These are phyloP conservation scores for Wickerhamomyces xylosicus DNA, from an alignment of 805 yeast genomes.

Conservation along the genomic window DNA sequence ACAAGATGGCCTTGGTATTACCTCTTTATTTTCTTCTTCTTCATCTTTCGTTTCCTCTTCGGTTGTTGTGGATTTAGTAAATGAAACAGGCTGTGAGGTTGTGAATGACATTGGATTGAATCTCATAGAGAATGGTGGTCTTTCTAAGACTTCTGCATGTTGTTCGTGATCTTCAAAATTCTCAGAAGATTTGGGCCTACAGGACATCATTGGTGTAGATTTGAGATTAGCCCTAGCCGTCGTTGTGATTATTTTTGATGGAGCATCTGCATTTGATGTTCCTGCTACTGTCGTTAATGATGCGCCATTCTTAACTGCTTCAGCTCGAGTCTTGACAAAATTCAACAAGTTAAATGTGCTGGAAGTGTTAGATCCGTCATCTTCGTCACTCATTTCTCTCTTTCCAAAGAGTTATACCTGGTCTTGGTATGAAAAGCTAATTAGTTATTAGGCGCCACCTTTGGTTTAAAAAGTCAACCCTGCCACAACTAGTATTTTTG, in stretches of 20 bases:
- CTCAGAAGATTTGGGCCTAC: background rate
- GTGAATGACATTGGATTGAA: constrained; percentile 2
- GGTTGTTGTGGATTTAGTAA: background rate
- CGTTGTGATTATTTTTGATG: too few species aligned
- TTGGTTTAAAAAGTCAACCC: too few species aligned
- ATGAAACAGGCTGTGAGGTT: background rate
- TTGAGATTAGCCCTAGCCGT: background rate
- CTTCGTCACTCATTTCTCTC: background rate
- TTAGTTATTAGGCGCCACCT: too few species aligned
- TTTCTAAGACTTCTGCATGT: constrained; percentile 10
- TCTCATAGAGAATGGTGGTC: background rate
- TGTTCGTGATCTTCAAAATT: constrained; percentile 5
- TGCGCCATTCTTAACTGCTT: background rate
- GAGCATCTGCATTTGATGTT: too few species aligned
- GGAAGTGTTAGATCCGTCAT: background rate
- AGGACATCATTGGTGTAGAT: constrained; percentile 1
- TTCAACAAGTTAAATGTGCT: constrained; percentile 6
- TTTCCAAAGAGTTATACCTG: too few species aligned
- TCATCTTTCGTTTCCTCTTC: background rate
- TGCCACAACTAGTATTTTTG: too few species aligned
- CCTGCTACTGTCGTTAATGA: background rate
- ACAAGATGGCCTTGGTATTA: background rate
- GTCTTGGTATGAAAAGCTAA: too few species aligned
- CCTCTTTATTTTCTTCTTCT: too few species aligned
- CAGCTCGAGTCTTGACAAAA: constrained; percentile 3